phyloP scores from a whole-genome alignment of 495 filamentous ascomycete species.

The Margaritispora aquatica region DNA sequence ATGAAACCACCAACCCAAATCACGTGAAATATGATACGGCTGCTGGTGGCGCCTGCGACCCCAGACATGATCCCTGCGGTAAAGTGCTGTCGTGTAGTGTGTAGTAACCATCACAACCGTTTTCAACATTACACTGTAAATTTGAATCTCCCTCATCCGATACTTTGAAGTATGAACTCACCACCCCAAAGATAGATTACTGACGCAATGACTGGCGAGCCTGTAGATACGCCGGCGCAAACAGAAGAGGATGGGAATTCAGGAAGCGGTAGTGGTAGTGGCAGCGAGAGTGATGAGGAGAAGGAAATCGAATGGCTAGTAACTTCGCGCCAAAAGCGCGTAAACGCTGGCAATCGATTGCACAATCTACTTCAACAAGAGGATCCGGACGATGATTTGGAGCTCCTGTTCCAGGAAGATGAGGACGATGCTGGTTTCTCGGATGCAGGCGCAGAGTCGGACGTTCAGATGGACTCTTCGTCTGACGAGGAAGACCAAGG shows the following conservation, averaged over 20 bases:
- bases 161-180: too few relatives aligned
- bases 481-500: conserved; percentile 75
- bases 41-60: too few relatives aligned
- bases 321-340: conserved; percentile 69
- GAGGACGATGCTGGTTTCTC: conserved; percentile 82
- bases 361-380: conserved; percentile 58
- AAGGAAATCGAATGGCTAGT: conserved; percentile 63
- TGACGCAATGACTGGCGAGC: background rate
- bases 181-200: too few relatives aligned
- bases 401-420: conserved; percentile 77
- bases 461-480: conserved; percentile 76
- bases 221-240: conserved; percentile 18
- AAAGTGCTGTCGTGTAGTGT: too few relatives aligned
- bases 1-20: background rate
- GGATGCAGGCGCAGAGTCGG: conserved; percentile 56
- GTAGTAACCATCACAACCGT: too few relatives aligned
- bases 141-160: too few relatives aligned
- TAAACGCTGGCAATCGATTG: conserved; percentile 82
- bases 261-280: conserved; percentile 3
- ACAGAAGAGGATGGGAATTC: conserved; percentile 8
- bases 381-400: conserved; percentile 67
- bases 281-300: conserved; percentile 17
- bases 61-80: background rate
- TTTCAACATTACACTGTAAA: too few relatives aligned
- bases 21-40: too few relatives aligned